phyloP scores from a whole-genome alignment of 1,284 basidiomycete species.

The Cryptococcus jaspeensis region DNA sequence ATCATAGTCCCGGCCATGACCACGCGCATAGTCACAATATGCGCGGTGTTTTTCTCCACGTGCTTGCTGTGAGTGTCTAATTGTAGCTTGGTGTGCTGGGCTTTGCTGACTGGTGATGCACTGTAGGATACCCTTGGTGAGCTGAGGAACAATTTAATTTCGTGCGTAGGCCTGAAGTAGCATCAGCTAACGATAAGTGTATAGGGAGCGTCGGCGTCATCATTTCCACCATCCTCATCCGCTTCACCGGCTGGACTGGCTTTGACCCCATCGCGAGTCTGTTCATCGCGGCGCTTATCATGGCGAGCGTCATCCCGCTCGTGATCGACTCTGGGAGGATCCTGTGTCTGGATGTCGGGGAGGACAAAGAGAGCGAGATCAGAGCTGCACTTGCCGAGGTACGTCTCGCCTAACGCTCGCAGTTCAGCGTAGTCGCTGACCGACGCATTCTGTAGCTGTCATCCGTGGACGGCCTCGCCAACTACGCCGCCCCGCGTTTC shows the following conservation, averaged over 20 bases:
- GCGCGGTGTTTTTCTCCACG: slow-evolving; percentile 89
- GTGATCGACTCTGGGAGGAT: slow-evolving; percentile 91
- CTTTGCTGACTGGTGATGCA: background rate
- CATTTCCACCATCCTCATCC: slow-evolving; percentile 91
- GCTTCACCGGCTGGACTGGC: slow-evolving; percentile 98
- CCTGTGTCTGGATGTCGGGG: slow-evolving; percentile 77
- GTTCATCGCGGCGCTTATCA: slow-evolving; percentile 93
- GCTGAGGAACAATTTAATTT: background rate
- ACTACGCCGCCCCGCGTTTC: slow-evolving; percentile 79
- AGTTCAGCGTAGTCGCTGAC: background rate
- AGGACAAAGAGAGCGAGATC: slow-evolving; percentile 65
- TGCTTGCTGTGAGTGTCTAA: slow-evolving; percentile 33
- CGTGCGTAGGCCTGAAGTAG: background rate
- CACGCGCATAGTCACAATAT: slow-evolving; percentile 92
- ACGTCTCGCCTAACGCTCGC: slow-evolving; percentile 25
- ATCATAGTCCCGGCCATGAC: slow-evolving; percentile 30
- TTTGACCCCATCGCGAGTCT: slow-evolving; percentile 98
- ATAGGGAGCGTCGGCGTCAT: slow-evolving; percentile 83
- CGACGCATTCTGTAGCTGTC: slow-evolving; percentile 54
- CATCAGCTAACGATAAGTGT: background rate
- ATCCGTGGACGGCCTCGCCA: slow-evolving; percentile 71
- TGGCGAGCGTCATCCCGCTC: slow-evolving; percentile 90
- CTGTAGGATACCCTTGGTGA: slow-evolving; percentile 24
- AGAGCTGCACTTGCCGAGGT: slow-evolving; percentile 75
- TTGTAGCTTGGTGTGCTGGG: background rate